Evolutionary conservation across 495 filamentous ascomycete species (phyloP).

Genomic region (Annulohypoxylon nitens): DNA sequence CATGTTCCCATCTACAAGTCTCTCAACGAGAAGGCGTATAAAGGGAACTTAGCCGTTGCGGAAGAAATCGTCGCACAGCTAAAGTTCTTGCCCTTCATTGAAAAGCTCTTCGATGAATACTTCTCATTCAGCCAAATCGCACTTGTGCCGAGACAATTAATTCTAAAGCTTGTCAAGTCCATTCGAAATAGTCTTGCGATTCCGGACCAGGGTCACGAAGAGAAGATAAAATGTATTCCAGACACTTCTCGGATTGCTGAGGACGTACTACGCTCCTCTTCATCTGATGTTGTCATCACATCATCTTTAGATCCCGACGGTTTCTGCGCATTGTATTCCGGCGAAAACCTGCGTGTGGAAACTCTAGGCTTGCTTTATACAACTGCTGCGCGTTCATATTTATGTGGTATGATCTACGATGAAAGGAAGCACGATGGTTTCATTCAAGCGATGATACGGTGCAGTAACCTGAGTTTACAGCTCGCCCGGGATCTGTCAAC

Average conservation of each 20-base stretch:
- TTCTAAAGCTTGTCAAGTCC: constrained; percentile 1
- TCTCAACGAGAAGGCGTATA: neutral
- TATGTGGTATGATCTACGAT: neutral
- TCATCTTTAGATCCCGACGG: neutral
- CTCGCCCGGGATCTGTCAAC: constrained; percentile 4
- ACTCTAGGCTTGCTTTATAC: constrained; percentile 11
- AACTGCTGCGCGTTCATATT: constrained; percentile 4
- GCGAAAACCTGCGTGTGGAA: neutral
- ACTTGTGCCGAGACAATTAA: constrained; percentile 16
- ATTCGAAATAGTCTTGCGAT: neutral
- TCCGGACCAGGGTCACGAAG: neutral
- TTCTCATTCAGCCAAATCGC: constrained; percentile 8
- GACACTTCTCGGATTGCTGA: neutral
- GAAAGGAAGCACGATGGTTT: neutral
- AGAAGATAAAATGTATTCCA: neutral
- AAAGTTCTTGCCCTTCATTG: neutral
- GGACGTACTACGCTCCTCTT: constrained; percentile 7
- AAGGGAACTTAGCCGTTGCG: neutral
- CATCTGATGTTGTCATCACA: neutral
- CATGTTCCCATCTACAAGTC: neutral
- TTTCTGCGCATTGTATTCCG: constrained; percentile 11
- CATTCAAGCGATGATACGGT: constrained; percentile 9
- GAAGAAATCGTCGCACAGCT: constrained; percentile 6
- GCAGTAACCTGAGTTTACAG: constrained; percentile 7
- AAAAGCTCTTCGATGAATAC: constrained; percentile 14